These are phyloP conservation scores for Mycena albidolilacea DNA, from an alignment of 768 basidiomycete species.

Conservation along the genomic window DNA sequence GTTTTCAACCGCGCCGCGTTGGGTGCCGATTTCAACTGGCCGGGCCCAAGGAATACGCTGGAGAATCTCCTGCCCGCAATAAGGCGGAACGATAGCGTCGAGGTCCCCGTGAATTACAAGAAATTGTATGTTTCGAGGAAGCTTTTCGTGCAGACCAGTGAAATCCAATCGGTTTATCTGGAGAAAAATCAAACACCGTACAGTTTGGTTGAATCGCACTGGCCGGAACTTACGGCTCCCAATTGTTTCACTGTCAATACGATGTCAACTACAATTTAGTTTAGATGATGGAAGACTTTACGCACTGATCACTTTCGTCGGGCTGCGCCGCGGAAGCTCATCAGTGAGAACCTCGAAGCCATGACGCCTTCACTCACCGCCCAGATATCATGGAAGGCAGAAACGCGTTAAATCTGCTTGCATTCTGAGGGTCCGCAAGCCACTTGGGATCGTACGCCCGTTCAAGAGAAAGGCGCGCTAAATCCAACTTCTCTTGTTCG, in stretches of 20 bases:
- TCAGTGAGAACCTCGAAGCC: too few species aligned
- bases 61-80: constrained; percentile 52
- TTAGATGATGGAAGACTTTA: neutral
- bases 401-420: constrained; percentile 45
- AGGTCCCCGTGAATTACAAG: constrained; percentile 59
- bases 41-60: constrained; percentile 55
- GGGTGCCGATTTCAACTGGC: constrained; percentile 49
- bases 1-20: constrained; percentile 53
- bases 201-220: neutral
- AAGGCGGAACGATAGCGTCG: constrained; percentile 57
- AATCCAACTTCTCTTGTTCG: constrained; percentile 49
- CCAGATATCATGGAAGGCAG: constrained; percentile 44
- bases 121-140: constrained; percentile 50
- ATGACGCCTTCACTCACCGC: constrained; percentile 34
- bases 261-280: constrained; percentile 13
- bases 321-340: constrained; percentile 38
- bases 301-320: constrained; percentile 50
- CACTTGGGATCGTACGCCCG: constrained; percentile 53
- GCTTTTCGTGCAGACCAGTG: constrained; percentile 48
- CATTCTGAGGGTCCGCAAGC: constrained; percentile 49
- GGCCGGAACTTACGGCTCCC: constrained; percentile 46
- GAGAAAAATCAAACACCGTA: neutral
- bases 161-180: constrained; percentile 50
- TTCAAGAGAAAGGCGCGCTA: constrained; percentile 48
- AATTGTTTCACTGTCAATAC: constrained; percentile 49